Conservation (phyloP, 2,329 filamentous ascomycete species). For the Rachicladosporium sp. region DNA sequence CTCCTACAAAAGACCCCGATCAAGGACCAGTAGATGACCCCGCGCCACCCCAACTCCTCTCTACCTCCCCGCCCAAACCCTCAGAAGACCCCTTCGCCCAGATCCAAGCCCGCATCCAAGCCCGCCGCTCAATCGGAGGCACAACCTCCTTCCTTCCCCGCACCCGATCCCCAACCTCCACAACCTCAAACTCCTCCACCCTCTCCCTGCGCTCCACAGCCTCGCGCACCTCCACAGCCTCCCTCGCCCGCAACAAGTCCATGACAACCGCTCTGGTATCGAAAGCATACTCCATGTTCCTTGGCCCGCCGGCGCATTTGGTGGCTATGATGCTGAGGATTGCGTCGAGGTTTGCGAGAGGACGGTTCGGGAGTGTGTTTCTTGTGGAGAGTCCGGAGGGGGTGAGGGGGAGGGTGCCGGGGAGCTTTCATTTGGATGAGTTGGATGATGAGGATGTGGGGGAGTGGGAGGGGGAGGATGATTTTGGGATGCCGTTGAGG, state of each 20-base stretch:
- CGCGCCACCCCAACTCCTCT: too few species aligned
- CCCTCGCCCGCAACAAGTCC: conserved; percentile 8
- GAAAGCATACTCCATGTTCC: conserved; percentile 63
- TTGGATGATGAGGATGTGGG: conserved; percentile 24
- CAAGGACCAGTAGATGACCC: too few species aligned
- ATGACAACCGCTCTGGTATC: conserved; percentile 46
- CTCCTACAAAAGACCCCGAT: too few species aligned
- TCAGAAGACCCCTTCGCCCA: conserved; percentile 19
- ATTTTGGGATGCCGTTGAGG: conserved; percentile 40
- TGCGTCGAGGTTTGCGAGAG: conserved; percentile 57
- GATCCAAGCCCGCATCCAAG: conserved; percentile 23
- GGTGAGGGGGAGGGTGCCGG: conserved; percentile 44
- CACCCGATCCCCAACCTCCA: conserved; percentile 25
- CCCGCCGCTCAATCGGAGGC: conserved; percentile 21
- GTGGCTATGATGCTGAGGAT: conserved; percentile 70
- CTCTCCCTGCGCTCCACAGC: conserved; percentile 8
- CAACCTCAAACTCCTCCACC: conserved; percentile 24
- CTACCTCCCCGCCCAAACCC: too few species aligned
- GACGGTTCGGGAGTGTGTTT: conserved; percentile 21
- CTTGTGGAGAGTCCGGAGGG: conserved; percentile 18
- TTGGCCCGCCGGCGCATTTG: conserved; percentile 70
- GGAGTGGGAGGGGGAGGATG: conserved; percentile 29
- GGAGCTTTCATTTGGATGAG: conserved; percentile 44
- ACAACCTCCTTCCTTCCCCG: conserved; percentile 20
- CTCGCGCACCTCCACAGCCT: conserved; percentile 10